A percentile compares a stretch with the other conserved stretches of the same genome.
These are phyloP conservation scores for Epichloe bromicola DNA, from an alignment of 2,329 filamentous ascomycete genomes.

Conservation along the genomic window DNA sequence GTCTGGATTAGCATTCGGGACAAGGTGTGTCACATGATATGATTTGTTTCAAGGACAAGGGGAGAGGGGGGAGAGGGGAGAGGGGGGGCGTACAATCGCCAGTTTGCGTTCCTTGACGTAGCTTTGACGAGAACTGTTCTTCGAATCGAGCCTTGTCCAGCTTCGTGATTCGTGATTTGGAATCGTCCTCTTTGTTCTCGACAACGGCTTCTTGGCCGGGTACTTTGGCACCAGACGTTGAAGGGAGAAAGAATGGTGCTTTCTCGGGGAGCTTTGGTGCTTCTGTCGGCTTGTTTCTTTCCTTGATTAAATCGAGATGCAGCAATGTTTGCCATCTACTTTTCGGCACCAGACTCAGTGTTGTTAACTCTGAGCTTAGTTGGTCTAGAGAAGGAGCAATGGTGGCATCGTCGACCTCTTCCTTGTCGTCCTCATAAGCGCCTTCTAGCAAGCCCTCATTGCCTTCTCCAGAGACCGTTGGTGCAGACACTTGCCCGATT, in stretches of 20 bases:
- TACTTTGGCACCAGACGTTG: conserved; percentile 34
- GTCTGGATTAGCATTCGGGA: conserved; percentile 11
- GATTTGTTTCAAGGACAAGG: background rate
- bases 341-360: conserved; percentile 77
- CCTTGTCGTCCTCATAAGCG: conserved; percentile 49
- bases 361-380: conserved; percentile 70
- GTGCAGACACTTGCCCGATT: conserved; percentile 50
- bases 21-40: background rate
- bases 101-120: conserved; percentile 38
- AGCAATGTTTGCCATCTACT: conserved; percentile 89
- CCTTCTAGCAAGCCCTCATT: conserved; percentile 64
- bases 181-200: conserved; percentile 28
- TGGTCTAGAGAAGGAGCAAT: conserved; percentile 55
- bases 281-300: conserved; percentile 88
- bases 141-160: conserved; percentile 46
- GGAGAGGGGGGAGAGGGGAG: too few species aligned
- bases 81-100: conserved; percentile 42
- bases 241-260: conserved; percentile 88
- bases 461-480: conserved; percentile 72
- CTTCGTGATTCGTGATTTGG: conserved; percentile 54
- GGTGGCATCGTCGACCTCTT: conserved; percentile 40
- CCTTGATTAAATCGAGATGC: conserved; percentile 81
- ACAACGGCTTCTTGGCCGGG: conserved; percentile 22
- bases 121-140: conserved; percentile 43
- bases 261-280: conserved; percentile 85